Evolutionary conservation across 345 rosid species (phyloP), one percentile per base, ranked within the genome.

Genomic region (Acer campestre): DNA sequence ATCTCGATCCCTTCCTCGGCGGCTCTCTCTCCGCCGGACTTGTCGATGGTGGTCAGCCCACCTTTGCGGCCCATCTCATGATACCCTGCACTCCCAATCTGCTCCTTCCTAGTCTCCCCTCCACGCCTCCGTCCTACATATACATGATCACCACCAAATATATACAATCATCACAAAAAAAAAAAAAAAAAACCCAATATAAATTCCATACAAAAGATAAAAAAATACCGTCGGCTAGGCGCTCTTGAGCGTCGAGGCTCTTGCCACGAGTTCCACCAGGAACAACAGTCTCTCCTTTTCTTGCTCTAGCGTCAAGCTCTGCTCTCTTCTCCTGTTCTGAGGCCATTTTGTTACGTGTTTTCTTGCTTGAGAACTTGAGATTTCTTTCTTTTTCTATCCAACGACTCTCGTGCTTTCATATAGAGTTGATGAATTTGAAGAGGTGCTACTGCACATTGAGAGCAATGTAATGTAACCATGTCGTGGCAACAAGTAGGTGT

Each of bases 11-110:
- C 93, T 82, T 91, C 88, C 18, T 81, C 81, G 11, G 85, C 88
- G 0, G 89, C 91, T 9, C 93, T 83, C 61, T 87, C 92, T 0
- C 84, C 89, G 5, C 92, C 94, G 0, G 95, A 87, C 79, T 85
- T 89, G 0, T 89, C 93, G 42, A 10, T 73, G 20, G 94, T 84
- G 83, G 89, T 89, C 9, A 91, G 89, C 13, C 94, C 95, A 17
- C 95, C 97, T 74, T 89, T 91, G 9, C 86, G 85, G 3, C 97
- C 97, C 93, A 92, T 92, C 77, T 92, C 90, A 53, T 88, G 82
- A 66, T 92, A 92, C 25, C 97, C 97, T 75, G 88, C 95, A 0
- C 25, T 55, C 4, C 97, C 97, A 4, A 92, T 29, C 88, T 90
- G 94, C 23, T 90, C 91, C 83, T 77, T 91, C 85, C 98, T 84